phyloP scores from a whole-genome alignment of 768 basidiomycete species.

The Kwoniella dendrophila region DNA sequence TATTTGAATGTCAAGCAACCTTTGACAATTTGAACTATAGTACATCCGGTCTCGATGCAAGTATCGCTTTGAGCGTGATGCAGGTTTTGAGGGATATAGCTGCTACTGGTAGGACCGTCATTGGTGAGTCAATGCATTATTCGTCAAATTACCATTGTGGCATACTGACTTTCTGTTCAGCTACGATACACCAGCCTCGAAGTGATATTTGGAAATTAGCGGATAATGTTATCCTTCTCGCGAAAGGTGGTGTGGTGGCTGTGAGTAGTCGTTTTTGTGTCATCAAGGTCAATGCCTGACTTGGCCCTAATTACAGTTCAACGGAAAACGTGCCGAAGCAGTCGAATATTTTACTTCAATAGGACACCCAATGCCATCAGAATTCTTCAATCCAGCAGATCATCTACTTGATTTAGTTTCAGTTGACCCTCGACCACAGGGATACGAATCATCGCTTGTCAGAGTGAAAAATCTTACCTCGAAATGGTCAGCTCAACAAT shows the following conservation, averaged over 20 bases:
- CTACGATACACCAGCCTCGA: slow-evolving; percentile 57
- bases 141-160: neutral
- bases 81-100: slow-evolving; percentile 58
- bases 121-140: slow-evolving; percentile 48
- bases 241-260: slow-evolving; percentile 52
- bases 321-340: slow-evolving; percentile 48
- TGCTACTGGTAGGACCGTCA: slow-evolving; percentile 58
- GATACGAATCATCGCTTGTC: slow-evolving; percentile 27
- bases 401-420: slow-evolving; percentile 65
- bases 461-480: slow-evolving; percentile 35
- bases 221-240: slow-evolving; percentile 56
- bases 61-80: slow-evolving; percentile 61
- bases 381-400: slow-evolving; percentile 63
- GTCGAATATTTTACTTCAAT: slow-evolving; percentile 54
- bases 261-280: slow-evolving; percentile 22
- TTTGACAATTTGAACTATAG: slow-evolving; percentile 10
- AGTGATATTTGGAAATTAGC: slow-evolving; percentile 56
- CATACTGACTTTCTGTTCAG: slow-evolving; percentile 19
- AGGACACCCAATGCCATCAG: slow-evolving; percentile 53
- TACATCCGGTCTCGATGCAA: slow-evolving; percentile 59
- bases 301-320: slow-evolving; percentile 29
- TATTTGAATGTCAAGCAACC: neutral
- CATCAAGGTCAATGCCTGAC: neutral
- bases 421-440: slow-evolving; percentile 42
- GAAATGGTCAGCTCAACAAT: slow-evolving; percentile 21